These are phyloP conservation scores for Castanopsis chinensis DNA, from an alignment of 306 rosid genomes.

Conservation along the genomic window DNA sequence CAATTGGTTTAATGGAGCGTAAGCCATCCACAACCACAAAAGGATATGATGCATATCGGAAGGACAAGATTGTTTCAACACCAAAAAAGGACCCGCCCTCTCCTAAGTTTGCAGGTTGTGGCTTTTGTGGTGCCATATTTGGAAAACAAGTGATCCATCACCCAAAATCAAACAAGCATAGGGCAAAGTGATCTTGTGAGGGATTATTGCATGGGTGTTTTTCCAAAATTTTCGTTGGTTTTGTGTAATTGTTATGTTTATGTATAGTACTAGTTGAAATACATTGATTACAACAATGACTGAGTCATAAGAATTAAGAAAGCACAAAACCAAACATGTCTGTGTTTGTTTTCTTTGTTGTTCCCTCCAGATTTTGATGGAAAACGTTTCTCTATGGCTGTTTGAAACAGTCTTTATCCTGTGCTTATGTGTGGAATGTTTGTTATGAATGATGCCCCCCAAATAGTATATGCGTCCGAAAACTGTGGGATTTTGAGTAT, in stretches of 20 bases:
- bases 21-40: constrained; percentile 33
- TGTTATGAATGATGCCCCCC: too few species aligned
- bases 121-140: constrained; percentile 57
- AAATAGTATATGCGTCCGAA: too few species aligned
- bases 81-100: constrained; percentile 64
- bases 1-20: constrained; percentile 18
- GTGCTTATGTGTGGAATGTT: too few species aligned
- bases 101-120: constrained; percentile 62
- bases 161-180: constrained; percentile 38
- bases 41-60: neutral
- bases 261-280: neutral
- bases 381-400: too few species aligned
- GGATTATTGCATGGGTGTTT: neutral
- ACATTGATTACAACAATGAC: neutral
- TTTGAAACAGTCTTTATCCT: too few species aligned
- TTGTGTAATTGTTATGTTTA: neutral
- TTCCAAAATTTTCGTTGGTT: neutral
- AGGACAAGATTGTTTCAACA: constrained; percentile 34
- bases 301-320: neutral
- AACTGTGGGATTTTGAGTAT: too few species aligned
- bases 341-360: too few species aligned
- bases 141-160: constrained; percentile 35
- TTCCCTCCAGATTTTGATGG: too few species aligned
- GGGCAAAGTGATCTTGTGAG: constrained; percentile 10
- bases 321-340: too few species aligned